Conservation (phyloP, 768 basidiomycete species). For the Lyophyllum decastes region DNA sequence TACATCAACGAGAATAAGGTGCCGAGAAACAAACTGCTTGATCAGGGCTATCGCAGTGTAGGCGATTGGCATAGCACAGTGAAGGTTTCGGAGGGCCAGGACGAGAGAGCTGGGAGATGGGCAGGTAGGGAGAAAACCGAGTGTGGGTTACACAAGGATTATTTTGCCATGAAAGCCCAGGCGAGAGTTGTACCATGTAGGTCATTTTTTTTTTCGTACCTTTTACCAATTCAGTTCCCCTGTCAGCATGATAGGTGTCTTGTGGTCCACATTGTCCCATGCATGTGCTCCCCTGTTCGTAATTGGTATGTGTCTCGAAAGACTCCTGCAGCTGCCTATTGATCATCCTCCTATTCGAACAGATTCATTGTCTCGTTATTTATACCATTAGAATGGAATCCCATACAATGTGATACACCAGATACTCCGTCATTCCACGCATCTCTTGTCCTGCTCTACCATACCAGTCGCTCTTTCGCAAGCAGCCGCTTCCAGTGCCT, state of each 20-base stretch:
- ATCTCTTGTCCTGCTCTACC: neutral
- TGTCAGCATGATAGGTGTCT: conserved; percentile 3
- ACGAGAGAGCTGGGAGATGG: conserved; percentile 94
- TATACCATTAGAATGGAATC: conserved; percentile 6
- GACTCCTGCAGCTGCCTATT: neutral
- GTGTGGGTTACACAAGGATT: conserved; percentile 94
- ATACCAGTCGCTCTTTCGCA: neutral
- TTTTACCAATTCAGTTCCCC: neutral
- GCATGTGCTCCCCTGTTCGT: neutral
- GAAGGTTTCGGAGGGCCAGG: conserved; percentile 67
- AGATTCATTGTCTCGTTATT: conserved; percentile 7
- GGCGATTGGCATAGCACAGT: conserved; percentile 97
- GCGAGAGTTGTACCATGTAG: conserved; percentile 33
- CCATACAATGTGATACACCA: conserved; percentile 7
- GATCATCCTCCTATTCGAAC: neutral
- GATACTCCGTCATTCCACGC: neutral
- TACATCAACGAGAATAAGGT: conserved; percentile 83
- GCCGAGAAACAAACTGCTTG: conserved; percentile 84
- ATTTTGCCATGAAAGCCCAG: conserved; percentile 71
- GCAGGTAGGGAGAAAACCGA: conserved; percentile 89
- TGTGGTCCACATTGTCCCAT: neutral
- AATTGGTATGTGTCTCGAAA: conserved; percentile 6
- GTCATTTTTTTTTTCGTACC: conserved; percentile 5
- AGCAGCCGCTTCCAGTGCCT: neutral
- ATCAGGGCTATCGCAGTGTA: conserved; percentile 91